Evolutionary conservation across 192 early-diverging fungal genomes (phyloP).

Genomic region (Podila verticillata): DNA sequence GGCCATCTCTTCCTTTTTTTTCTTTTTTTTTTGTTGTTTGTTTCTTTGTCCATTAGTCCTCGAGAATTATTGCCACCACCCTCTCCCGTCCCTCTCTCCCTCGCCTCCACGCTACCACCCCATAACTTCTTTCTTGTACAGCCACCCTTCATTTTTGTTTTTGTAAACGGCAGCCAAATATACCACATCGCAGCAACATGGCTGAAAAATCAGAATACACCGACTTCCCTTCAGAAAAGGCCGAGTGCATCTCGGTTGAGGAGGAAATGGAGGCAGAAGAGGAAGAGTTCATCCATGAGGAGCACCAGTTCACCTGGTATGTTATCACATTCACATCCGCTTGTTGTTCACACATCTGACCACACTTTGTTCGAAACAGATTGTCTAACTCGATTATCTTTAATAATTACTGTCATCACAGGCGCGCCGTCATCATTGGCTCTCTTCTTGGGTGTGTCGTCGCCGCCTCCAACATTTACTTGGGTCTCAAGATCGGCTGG

Average conservation of each 20-base stretch:
- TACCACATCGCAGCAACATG: background rate
- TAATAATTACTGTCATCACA: background rate
- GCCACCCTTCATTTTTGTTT: background rate
- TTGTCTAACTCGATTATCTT: background rate
- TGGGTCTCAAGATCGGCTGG: constrained; percentile 73
- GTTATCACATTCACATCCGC: background rate
- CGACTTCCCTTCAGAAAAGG: constrained; percentile 2
- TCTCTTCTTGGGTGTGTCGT: constrained; percentile 70
- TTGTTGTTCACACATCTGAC: background rate
- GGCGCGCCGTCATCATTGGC: constrained; percentile 58
- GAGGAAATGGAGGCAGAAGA: constrained; percentile 4
- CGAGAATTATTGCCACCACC: background rate
- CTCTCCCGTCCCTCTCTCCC: background rate
- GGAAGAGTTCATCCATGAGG: constrained; percentile 30
- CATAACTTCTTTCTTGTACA: background rate
- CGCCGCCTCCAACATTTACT: constrained; percentile 75
- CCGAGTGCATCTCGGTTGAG: background rate
- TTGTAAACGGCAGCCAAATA: background rate
- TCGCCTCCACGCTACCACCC: background rate
- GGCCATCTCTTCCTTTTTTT: no score
- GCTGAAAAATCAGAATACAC: constrained; percentile 2
- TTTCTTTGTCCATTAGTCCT: constrained; percentile 8
- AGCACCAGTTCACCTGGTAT: constrained; percentile 42
- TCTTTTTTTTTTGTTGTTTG: background rate
- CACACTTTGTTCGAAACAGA: no score